phyloP scores from a whole-genome alignment of 2,329 filamentous ascomycete genomes.

The Phaeosphaeriaceae sp. region DNA sequence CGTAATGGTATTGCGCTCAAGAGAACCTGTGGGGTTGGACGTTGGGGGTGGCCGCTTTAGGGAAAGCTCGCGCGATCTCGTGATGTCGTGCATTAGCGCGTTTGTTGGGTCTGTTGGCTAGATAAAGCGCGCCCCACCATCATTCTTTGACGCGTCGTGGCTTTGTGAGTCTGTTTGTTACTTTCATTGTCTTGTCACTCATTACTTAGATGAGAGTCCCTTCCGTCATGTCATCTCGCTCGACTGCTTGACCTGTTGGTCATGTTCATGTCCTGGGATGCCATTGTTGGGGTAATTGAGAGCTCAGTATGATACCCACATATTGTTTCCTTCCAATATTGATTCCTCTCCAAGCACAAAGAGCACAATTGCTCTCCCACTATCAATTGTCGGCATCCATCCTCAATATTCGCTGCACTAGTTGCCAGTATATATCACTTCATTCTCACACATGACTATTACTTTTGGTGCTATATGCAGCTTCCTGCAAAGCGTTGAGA shows the following conservation, averaged over 20 bases:
- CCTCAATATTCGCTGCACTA: too few relatives aligned
- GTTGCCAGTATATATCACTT: neutral
- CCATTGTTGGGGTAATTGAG: neutral
- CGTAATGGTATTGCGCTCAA: too few relatives aligned
- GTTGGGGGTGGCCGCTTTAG: neutral
- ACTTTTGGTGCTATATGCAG: conserved; percentile 75
- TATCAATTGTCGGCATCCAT: too few relatives aligned
- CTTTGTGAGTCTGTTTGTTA: neutral
- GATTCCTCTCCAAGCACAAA: neutral
- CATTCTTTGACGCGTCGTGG: conserved; percentile 8
- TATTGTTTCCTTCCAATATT: neutral
- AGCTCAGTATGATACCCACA: too few relatives aligned
- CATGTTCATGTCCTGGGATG: neutral
- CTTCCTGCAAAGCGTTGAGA: conserved; percentile 72
- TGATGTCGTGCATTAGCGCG: conserved; percentile 39
- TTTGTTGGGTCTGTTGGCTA: too few relatives aligned
- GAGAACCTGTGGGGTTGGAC: too few relatives aligned
- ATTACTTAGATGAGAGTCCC: too few relatives aligned
- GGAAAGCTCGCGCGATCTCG: conserved; percentile 27
- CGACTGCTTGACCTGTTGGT: too few relatives aligned
- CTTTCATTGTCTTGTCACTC: too few relatives aligned
- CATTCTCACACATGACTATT: conserved; percentile 62
- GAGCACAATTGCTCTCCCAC: neutral
- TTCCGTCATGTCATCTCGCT: neutral
- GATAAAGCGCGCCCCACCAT: conserved; percentile 18